Evolutionary conservation across 257 asterid genomes (phyloP), one percentile per base, ranked within the genome.

Genomic region (Catharanthus roseus): DNA sequence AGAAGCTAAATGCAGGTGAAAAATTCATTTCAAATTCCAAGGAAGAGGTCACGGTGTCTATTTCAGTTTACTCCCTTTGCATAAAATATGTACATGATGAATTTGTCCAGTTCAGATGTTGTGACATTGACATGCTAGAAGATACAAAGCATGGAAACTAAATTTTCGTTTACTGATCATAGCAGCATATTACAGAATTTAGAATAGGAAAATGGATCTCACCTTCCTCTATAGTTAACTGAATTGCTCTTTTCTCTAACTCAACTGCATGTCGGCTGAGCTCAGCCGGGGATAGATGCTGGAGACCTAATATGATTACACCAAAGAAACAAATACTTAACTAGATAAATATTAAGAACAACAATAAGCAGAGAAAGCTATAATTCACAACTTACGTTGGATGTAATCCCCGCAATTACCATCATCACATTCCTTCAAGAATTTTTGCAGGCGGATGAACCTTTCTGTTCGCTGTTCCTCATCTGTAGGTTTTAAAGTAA

Each of bases 191-290:
- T 28, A 62, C 18, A 62, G 6, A n/a, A 21, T 23, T 2, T 28
- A 31, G 7, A 45, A 28, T 33, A 64, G 9, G 28, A 64, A 70
- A 28, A 19, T 29, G 68, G 45, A 67, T 51, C 33, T 64, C 85
- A 93, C 98, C 90, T 85, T 93, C 98, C 50, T 89, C 96, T 24
- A 85, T 56, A 45, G 85, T 68, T 83, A 88, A 84, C 79, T 85
- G 88, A 74, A 83, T 85, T 50, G 90, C 82, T 81, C 92, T 83
- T 69, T 76, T 86, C 88, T 90, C 98, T 83, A 90, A 75, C 47
- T 82, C 96, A 78, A 81, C 83, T 1, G 98, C 98, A 77, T 83
- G 91, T 82, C 77, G 84, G 68, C 93, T 93, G 38, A 93, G 98
- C 68, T 87, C 95, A 31, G 79, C 55, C 19, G 96, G 89, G 63